Percentiles rank a stretch among this genome's conserved stretches.
phyloP scores from a whole-genome alignment of 2,329 filamentous ascomycete species.

The Hymenoscyphus infarciens region DNA sequence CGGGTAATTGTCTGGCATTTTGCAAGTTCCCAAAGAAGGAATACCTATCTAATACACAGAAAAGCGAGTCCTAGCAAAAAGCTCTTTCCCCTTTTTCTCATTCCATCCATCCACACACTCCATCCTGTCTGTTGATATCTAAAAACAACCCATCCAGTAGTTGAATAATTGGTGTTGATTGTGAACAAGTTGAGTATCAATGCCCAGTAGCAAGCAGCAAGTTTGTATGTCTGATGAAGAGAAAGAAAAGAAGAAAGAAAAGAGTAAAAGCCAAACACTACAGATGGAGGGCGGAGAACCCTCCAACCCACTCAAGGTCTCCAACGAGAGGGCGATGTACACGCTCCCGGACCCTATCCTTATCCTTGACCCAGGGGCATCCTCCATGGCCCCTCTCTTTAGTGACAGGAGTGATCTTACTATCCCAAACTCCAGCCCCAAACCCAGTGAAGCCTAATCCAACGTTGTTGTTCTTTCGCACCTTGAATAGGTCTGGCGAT shows the following conservation, averaged over 20 bases:
- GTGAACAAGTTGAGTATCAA: not conserved
- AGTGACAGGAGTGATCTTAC: constrained; percentile 31
- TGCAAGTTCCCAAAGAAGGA: constrained; percentile 23
- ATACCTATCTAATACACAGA: constrained; percentile 36
- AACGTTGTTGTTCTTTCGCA: constrained; percentile 39
- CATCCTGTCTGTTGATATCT: constrained; percentile 12
- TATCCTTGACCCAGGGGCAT: constrained; percentile 48
- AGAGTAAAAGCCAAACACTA: constrained; percentile 33
- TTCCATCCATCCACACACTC: not conserved
- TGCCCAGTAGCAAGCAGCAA: constrained; percentile 6
- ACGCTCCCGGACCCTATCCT: constrained; percentile 46
- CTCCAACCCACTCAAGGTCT: constrained; percentile 91
- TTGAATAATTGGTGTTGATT: constrained; percentile 6
- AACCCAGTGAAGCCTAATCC: constrained; percentile 48
- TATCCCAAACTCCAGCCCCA: constrained; percentile 37
- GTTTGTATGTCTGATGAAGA: constrained; percentile 13
- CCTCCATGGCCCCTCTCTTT: constrained; percentile 38
- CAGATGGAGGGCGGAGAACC: constrained; percentile 69
- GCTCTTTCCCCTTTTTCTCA: constrained; percentile 3
- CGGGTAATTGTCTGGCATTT: constrained; percentile 38
- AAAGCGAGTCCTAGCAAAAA: constrained; percentile 35
- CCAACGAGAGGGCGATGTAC: constrained; percentile 50
- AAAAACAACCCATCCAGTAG: constrained; percentile 5
- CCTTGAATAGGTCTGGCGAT: constrained; percentile 46
- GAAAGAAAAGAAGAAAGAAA: constrained; percentile 16